Base-by-base conservation (phyloP, 352 stramenopile genomes). In the Globisporangium orthogonon region DNA sequence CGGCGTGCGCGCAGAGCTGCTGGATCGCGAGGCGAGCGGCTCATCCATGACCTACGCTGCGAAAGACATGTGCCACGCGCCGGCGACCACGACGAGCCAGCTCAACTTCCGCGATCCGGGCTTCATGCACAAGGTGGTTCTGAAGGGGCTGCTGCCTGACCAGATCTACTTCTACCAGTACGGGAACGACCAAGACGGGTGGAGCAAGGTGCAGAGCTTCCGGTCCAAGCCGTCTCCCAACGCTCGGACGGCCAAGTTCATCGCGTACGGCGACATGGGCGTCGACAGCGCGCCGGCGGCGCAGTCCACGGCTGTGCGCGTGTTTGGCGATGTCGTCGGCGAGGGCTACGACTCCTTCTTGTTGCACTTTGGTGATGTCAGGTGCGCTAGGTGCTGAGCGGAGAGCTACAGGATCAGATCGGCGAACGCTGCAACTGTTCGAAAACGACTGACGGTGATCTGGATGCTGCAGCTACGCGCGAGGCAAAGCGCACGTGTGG, bases 201-300 rank as follows among this genome's bases (percentile, higher is more conserved):
- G 76, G 74, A 91, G 78, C 50, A 50, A 52, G 58, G 61, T 33
- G 60, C 70, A 1, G 59, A 76, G 60, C 29, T 54, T 29, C 62
- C 67, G 4, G 59, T 83, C 31, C 72, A 80, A 50, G 41, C 58
- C 50, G 23, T 49, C 52, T 40, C 7, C 17, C 4, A 2, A 13
- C 14, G 9, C 29, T 7, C 39, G 33, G 6, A 50, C 48, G 3
- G 63, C 72, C 57, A 91, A 91, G 56, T 94, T 91, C 54, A 76
- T 91, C 31, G 84, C 81, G 41, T 94, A 94, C 55, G 84, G 69
- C 3, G 84, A 94, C 52, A 94, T 94, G 84, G 84, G 80, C 18
- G 76, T 83, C 3, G 73, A 88, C 44, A 61, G 61, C n/a, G 67
- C 73, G 6, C 78, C 78, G 17, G 69, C 72, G 0, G 78, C 76